These are phyloP conservation scores for Alternaria consortialis DNA, from an alignment of 2,329 filamentous ascomycete species.

Conservation along the genomic window DNA sequence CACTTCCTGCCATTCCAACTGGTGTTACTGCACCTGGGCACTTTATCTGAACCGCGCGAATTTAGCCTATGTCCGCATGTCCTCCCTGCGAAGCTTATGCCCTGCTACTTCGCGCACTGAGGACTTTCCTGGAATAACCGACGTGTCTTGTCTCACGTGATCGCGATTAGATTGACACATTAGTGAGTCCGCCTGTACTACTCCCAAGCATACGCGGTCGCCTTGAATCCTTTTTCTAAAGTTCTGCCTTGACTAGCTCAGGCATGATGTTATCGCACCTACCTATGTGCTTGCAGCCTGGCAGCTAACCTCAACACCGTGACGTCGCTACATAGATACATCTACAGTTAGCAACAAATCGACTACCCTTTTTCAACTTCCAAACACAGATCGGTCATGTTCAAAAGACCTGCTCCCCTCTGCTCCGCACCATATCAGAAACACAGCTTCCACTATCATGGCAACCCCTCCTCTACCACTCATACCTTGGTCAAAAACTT, in stretches of 20 bases:
- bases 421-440: too few species aligned
- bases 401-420: neutral
- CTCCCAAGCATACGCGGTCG: neutral
- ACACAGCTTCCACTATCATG: neutral
- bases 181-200: neutral
- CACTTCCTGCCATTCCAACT: neutral
- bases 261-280: neutral
- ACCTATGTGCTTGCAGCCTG: neutral
- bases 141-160: too few species aligned
- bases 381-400: neutral
- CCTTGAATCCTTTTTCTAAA: neutral
- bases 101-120: neutral
- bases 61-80: too few species aligned
- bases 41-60: too few species aligned
- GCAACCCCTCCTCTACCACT: neutral
- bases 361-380: neutral
- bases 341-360: neutral
- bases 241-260: neutral
- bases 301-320: neutral
- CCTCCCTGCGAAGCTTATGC: too few species aligned
- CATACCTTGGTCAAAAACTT: constrained; percentile 8
- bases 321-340: neutral
- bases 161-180: neutral
- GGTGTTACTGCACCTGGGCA: too few species aligned
- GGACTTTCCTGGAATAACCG: neutral